Base-by-base conservation (phyloP, 2,329 filamentous ascomycete genomes). In the Rhynchosporium agropyri region DNA sequence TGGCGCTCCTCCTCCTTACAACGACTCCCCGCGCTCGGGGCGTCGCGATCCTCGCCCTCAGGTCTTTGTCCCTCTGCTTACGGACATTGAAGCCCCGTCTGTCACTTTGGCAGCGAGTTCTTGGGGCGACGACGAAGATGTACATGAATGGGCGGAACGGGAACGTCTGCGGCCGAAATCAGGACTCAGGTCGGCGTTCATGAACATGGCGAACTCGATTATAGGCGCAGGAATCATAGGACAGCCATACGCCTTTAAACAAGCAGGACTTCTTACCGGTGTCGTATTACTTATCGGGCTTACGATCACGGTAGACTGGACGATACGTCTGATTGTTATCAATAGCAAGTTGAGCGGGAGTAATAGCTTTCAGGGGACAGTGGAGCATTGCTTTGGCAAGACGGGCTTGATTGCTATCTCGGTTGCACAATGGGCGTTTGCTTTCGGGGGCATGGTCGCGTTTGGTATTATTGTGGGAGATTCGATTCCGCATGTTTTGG, bases 141-240 rank as follows among this genome's bases (percentile, higher is more conserved):
- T 80, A 31, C 75, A 80, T 58, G 73, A 78, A 48, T 81, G 80
- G 77, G 82, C 81, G 4, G 81, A 83, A 70, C 77, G 79, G 40
- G 84, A 88, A 74, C 80, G 81, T 61, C 72, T 56, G 7, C 83
- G 93, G 62, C 92, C 94, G 53, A 94, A 94, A 78, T 96, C 91
- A 63, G 89, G 90, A 4, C 83, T 98, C 78, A 83, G 84, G 66
- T 91, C 89, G 74, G 94, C 95, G 3, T 98, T 99, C 70, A 97
- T 98, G 92, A 99, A 99, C 78, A 99, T 99, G 95, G 94, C 95
- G 67, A 99, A 99, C 79, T 96, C 91, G 71, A 99, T 99, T 75
- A 97, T 99, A 69, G 87, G 87, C 45, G 87, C 87, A 2, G 86
- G 87, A 58, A 89, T 89, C 76, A 89, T 89, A 72, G 86, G 91